These are phyloP conservation scores for Neonectria neomacrospora DNA, from an alignment of 2,329 filamentous ascomycete species.

Conservation along the genomic window DNA sequence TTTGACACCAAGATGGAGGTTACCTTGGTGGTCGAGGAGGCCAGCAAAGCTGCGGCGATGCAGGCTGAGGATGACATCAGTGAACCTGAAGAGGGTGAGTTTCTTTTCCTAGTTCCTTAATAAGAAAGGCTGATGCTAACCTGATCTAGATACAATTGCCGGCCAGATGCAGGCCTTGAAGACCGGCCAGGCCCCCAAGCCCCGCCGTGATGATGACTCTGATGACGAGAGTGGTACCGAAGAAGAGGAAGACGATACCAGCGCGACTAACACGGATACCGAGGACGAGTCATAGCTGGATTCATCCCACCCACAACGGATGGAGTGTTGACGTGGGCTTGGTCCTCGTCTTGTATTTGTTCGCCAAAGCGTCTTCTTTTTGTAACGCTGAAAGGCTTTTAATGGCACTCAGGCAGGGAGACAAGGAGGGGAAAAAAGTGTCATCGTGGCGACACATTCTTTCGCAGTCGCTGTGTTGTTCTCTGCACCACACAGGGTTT, in stretches of 20 bases:
- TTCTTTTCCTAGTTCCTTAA: not conserved
- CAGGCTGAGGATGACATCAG: constrained; percentile 93
- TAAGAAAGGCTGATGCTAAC: constrained; percentile 37
- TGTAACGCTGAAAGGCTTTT: constrained; percentile 1
- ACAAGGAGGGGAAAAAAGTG: constrained; percentile 15
- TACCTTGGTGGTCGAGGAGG: constrained; percentile 87
- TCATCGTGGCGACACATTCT: constrained; percentile 9
- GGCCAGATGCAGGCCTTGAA: constrained; percentile 92
- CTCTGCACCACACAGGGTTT: constrained; percentile 20
- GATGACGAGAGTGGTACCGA: constrained; percentile 84
- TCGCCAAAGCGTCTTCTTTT: constrained; percentile 24
- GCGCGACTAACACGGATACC: constrained; percentile 75
- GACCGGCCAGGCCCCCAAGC: constrained; percentile 71
- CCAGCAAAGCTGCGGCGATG: constrained; percentile 83
- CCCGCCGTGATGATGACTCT: constrained; percentile 67
- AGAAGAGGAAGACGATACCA: constrained; percentile 75
- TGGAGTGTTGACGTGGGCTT: not conserved
- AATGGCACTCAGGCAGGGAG: constrained; percentile 9
- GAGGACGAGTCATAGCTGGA: constrained; percentile 65
- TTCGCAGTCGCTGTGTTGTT: constrained; percentile 14
- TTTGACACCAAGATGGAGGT: constrained; percentile 94
- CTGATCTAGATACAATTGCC: constrained; percentile 78
- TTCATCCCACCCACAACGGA: not conserved
- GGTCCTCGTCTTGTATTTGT: constrained; percentile 21
- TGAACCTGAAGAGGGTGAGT: constrained; percentile 95